Conservation (phyloP, 352 stramenopile genomes). For the Globisporangium echinulatum region DNA sequence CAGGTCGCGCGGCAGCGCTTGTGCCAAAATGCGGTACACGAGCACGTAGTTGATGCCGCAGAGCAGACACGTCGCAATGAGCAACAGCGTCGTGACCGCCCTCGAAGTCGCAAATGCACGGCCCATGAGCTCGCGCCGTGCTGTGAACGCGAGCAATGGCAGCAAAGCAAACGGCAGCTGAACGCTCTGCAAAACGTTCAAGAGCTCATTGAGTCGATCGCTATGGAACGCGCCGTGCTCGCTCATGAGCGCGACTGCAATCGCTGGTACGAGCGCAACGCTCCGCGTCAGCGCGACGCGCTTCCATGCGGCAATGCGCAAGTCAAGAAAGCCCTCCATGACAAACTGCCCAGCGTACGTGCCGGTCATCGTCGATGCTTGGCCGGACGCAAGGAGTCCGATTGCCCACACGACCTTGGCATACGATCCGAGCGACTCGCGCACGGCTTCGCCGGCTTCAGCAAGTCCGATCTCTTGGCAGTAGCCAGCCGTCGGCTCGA, state of each 20-base stretch:
- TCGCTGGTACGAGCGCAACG: constrained; percentile 75
- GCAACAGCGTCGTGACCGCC: constrained; percentile 25
- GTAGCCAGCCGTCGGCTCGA: constrained; percentile 33
- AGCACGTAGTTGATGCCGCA: constrained; percentile 62
- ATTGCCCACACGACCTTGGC: constrained; percentile 85
- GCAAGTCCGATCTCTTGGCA: constrained; percentile 79
- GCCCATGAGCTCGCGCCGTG: constrained; percentile 57
- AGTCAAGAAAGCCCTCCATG: constrained; percentile 91
- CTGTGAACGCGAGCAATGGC: constrained; percentile 75
- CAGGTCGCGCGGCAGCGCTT: constrained; percentile 25
- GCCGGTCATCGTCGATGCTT: constrained; percentile 89
- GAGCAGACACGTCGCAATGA: constrained; percentile 36
- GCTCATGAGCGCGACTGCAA: constrained; percentile 67
- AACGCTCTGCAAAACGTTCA: constrained; percentile 87
- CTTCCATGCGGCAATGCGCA: constrained; percentile 75
- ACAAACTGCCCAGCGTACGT: constrained; percentile 93
- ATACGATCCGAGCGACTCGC: constrained; percentile 47
- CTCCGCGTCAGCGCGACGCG: constrained; percentile 82
- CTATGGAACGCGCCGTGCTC: constrained; percentile 39
- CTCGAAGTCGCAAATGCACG: constrained; percentile 32
- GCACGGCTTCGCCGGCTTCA: constrained; percentile 58
- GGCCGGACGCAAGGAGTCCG: constrained; percentile 86
- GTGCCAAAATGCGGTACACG: constrained; percentile 43
- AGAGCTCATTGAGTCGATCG: constrained; percentile 70
- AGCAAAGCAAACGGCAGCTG: constrained; percentile 84